These are phyloP conservation scores for Sabuloglossum arenarium DNA, from an alignment of 495 filamentous ascomycete species.

Conservation along the genomic window DNA sequence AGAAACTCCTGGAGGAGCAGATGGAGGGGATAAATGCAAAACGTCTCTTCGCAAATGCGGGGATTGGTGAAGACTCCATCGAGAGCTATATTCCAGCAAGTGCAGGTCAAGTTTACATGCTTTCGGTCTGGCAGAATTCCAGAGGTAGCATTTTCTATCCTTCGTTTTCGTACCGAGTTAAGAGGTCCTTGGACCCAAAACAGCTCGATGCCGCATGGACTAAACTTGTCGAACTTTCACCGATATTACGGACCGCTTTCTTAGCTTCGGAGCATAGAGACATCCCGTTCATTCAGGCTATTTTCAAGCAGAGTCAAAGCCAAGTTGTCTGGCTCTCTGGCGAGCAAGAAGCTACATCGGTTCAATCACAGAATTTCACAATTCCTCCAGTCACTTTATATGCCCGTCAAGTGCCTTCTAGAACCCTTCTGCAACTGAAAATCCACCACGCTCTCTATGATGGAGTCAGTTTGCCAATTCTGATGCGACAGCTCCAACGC, in stretches of 20 bases:
- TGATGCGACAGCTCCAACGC: slow-evolving; percentile 23
- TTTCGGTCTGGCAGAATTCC: slow-evolving; percentile 46
- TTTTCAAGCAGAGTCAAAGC: slow-evolving; percentile 15
- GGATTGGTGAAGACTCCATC: slow-evolving; percentile 20
- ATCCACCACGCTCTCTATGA: slow-evolving; percentile 46
- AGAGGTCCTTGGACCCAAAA: slow-evolving; percentile 16
- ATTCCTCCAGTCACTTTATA: slow-evolving; percentile 6
- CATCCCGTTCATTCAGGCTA: slow-evolving; percentile 31
- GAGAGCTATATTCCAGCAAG: slow-evolving; percentile 41
- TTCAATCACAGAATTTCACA: slow-evolving; percentile 1
- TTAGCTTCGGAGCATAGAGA: slow-evolving; percentile 21
- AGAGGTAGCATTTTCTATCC: slow-evolving; percentile 37
- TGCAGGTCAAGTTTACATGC: slow-evolving; percentile 50
- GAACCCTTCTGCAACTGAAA: slow-evolving; percentile 20
- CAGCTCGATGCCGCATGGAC: slow-evolving; percentile 32
- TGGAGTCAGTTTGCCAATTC: slow-evolving; percentile 28
- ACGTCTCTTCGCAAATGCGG: slow-evolving; percentile 11
- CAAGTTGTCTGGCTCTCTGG: slow-evolving; percentile 8
- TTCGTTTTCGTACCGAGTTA: slow-evolving; percentile 31
- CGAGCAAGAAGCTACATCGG: slow-evolving; percentile 2
- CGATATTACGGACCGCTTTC: slow-evolving; percentile 43
- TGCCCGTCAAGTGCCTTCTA: slow-evolving; percentile 9
- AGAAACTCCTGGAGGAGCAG: slow-evolving; percentile 14
- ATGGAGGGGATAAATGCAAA: slow-evolving; percentile 17
- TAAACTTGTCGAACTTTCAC: slow-evolving; percentile 25